Evolutionary conservation across 1,284 basidiomycete genomes (phyloP).

Genomic region (Mycena sp.): DNA sequence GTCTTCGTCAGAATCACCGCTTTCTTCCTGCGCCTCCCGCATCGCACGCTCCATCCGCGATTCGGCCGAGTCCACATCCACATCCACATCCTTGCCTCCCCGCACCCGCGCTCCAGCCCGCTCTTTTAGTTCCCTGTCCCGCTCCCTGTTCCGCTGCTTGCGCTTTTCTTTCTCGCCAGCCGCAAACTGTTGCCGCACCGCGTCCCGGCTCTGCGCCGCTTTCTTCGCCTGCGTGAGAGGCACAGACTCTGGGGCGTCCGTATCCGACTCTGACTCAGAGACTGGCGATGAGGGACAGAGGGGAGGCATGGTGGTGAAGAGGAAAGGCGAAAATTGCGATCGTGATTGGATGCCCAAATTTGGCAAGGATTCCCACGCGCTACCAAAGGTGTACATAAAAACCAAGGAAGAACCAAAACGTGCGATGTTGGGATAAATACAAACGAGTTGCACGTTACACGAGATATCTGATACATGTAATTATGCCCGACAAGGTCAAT

Average conservation of each 20-base stretch:
- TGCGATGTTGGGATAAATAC: no score
- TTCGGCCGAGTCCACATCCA: neutral
- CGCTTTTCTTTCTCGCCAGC: slow-evolving; percentile 41
- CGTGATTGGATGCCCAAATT: no score
- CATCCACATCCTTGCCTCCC: neutral
- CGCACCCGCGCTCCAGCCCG: no score
- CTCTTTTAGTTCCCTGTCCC: slow-evolving; percentile 14
- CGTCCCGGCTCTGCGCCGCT: slow-evolving; percentile 27
- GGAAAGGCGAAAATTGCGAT: no score
- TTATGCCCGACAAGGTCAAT: no score
- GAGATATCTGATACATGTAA: no score
- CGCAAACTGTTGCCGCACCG: slow-evolving; percentile 44
- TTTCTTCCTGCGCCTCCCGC: slow-evolving; percentile 26
- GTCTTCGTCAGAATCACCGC: neutral
- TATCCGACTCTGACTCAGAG: slow-evolving; percentile 8
- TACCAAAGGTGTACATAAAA: no score
- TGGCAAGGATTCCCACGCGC: no score
- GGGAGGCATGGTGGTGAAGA: neutral
- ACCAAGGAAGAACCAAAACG: no score
- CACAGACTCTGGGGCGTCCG: slow-evolving; percentile 14
- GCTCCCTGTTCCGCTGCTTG: slow-evolving; percentile 44
- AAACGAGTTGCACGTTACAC: no score
- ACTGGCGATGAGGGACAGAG: neutral
- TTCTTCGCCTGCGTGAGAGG: slow-evolving; percentile 17
- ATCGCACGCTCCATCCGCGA: slow-evolving; percentile 26